Evolutionary conservation across 495 filamentous ascomycete species (phyloP).

Genomic region (Xylaria grammica): DNA sequence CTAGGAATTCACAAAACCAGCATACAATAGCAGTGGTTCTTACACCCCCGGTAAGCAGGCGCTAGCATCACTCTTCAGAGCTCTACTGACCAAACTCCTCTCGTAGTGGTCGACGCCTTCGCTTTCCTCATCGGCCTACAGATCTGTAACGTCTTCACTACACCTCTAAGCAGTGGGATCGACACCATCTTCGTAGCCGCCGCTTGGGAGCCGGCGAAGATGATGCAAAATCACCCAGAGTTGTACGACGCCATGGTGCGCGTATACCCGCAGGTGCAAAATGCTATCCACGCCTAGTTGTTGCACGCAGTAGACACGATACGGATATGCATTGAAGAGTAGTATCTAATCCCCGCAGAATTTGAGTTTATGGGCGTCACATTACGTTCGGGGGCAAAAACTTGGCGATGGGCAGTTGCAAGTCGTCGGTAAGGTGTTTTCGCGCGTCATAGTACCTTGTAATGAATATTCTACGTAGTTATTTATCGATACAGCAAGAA

Average conservation of each 20-base stretch:
- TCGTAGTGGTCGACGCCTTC: constrained; percentile 53
- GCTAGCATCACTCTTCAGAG: background rate
- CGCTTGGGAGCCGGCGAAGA: constrained; percentile 86
- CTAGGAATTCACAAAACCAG: constrained; percentile 64
- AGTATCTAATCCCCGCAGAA: background rate
- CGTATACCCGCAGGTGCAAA: constrained; percentile 84
- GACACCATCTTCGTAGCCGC: constrained; percentile 87
- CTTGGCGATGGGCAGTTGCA: background rate
- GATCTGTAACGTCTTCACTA: constrained; percentile 86
- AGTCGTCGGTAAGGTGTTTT: background rate
- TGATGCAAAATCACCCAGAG: constrained; percentile 82
- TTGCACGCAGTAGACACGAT: background rate
- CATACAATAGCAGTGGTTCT: constrained; percentile 72
- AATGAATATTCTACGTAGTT: constrained; percentile 6
- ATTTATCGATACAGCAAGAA: too few species aligned
- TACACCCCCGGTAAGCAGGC: constrained; percentile 47
- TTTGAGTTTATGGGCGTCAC: background rate
- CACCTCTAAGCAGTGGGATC: constrained; percentile 72
- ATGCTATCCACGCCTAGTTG: constrained; percentile 44
- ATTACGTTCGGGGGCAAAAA: background rate
- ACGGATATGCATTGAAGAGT: background rate
- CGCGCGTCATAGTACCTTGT: background rate
- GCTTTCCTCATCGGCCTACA: constrained; percentile 64
- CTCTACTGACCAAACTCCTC: constrained; percentile 10
- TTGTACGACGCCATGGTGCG: constrained; percentile 75